Conservation (phyloP, 2,329 filamentous ascomycete species). For the Clonostachys solani region DNA sequence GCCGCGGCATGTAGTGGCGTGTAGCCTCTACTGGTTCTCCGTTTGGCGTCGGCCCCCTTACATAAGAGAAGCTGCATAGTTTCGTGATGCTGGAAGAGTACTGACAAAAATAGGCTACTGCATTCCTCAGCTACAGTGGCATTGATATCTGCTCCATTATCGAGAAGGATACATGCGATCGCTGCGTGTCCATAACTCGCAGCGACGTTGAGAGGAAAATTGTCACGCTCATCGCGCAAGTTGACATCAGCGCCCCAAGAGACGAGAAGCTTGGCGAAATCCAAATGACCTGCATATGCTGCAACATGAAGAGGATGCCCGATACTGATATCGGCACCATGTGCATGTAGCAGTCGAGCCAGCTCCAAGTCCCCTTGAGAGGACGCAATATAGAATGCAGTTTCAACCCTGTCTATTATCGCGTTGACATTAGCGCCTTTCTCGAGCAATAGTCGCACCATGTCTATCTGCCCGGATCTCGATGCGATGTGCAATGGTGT, state of each 20-base stretch:
- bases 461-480: neutral
- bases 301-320: neutral
- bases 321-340: neutral
- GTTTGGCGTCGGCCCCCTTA: neutral
- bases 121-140: neutral
- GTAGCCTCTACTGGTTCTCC: neutral
- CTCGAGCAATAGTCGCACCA: neutral
- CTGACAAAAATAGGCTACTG: neutral
- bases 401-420: neutral
- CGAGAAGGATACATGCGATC: neutral
- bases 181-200: neutral
- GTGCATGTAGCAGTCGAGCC: neutral
- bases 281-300: neutral
- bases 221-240: neutral
- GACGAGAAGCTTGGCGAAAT: neutral
- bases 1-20: neutral
- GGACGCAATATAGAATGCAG: neutral
- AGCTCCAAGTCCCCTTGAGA: neutral
- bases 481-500: neutral
- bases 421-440: neutral
- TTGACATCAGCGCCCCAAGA: neutral
- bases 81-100: neutral
- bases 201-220: neutral
- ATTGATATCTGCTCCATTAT: neutral
- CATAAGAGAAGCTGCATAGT: neutral